Conservation (phyloP, 2,329 filamentous ascomycete genomes). For the Aspergillus quadricinctus region DNA sequence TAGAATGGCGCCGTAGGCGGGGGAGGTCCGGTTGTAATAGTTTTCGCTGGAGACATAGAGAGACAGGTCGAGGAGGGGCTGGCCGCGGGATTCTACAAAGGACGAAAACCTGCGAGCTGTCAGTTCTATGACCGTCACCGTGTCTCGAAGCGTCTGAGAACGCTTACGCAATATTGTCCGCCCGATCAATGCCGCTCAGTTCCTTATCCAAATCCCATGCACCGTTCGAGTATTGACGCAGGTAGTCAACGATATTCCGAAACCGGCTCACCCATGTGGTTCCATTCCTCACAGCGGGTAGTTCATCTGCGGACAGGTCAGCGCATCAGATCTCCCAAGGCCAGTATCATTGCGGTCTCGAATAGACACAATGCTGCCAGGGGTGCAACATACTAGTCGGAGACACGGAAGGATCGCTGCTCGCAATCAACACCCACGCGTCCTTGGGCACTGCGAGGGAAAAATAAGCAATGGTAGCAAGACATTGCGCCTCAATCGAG, state of each 20-base stretch:
- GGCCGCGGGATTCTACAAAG: constrained; percentile 71
- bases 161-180: constrained; percentile 48
- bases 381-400: constrained; percentile 58
- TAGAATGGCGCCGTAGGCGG: constrained; percentile 74
- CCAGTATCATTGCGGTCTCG: neutral
- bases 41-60: constrained; percentile 89
- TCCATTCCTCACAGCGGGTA: constrained; percentile 56
- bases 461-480: constrained; percentile 76
- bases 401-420: constrained; percentile 66
- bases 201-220: constrained; percentile 47
- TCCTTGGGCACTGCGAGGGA: constrained; percentile 55
- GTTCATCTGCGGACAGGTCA: constrained; percentile 43
- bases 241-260: constrained; percentile 50
- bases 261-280: constrained; percentile 51
- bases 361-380: neutral
- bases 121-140: neutral
- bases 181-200: constrained; percentile 40
- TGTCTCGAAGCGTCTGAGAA: neutral
- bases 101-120: constrained; percentile 45
- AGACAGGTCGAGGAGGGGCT: constrained; percentile 74
- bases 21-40: constrained; percentile 71
- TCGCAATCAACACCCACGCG: constrained; percentile 68
- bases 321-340: neutral
- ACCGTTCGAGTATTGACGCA: constrained; percentile 44
- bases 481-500: constrained; percentile 87